Evolutionary conservation across 1,284 basidiomycete genomes (phyloP).

Genomic region (Tranzscheliella williamsii): DNA sequence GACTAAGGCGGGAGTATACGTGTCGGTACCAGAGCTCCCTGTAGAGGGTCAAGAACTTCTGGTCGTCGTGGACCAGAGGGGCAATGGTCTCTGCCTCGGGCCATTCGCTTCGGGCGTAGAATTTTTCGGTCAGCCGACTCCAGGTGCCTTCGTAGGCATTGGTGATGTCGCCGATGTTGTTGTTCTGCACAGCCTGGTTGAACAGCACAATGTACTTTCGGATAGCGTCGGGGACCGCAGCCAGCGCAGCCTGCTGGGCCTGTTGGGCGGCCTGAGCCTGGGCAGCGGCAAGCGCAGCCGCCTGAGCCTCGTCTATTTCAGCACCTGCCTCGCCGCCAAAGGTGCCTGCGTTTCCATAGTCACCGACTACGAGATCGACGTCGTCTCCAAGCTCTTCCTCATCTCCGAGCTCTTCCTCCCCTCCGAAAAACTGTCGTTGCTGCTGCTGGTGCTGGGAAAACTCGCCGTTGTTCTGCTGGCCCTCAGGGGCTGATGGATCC

Average conservation of each 20-base stretch:
- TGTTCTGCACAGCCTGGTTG: conserved; percentile 56
- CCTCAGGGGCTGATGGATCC: conserved; percentile 27
- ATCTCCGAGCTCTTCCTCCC: conserved; percentile 39
- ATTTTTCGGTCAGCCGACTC: conserved; percentile 95
- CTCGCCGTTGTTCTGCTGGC: conserved; percentile 22
- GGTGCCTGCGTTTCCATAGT: conserved; percentile 14
- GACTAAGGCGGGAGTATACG: conserved; percentile 91
- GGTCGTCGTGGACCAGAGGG: conserved; percentile 71
- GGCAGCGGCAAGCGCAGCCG: conserved; percentile 45
- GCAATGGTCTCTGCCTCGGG: conserved; percentile 94
- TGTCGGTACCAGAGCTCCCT: conserved; percentile 89
- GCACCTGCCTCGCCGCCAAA: conserved; percentile 18
- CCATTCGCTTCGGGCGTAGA: conserved; percentile 92
- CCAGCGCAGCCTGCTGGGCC: conserved; percentile 51
- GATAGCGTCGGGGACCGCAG: conserved; percentile 57
- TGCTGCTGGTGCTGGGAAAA: conserved; percentile 42
- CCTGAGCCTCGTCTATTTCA: conserved; percentile 36
- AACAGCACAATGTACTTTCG: conserved; percentile 59
- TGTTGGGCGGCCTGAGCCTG: conserved; percentile 50
- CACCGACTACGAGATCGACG: conserved; percentile 43
- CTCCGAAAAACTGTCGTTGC: conserved; percentile 42
- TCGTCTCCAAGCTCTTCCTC: conserved; percentile 48
- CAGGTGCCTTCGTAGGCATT: conserved; percentile 92
- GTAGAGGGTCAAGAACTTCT: conserved; percentile 85
- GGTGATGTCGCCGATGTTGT: conserved; percentile 70